A percentile compares a stretch with the other conserved stretches of the same genome.
Evolutionary conservation across 116 monocot species (phyloP).

Genomic region (Papilionanthe hybrid): DNA sequence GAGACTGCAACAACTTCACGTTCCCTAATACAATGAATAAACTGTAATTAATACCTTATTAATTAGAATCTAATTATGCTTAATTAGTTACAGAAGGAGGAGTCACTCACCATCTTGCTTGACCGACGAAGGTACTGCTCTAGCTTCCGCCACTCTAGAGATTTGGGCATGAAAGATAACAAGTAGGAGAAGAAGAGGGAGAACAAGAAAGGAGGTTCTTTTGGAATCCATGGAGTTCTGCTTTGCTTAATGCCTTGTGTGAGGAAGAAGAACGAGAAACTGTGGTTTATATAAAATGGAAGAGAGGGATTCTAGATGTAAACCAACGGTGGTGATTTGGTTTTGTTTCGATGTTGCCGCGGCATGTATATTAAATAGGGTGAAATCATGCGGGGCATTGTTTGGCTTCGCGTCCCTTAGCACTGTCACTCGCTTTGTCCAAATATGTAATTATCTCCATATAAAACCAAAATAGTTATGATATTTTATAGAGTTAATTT

Average conservation of each 20-base stretch:
- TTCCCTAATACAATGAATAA: conserved; percentile 13
- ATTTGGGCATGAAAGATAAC: conserved; percentile 3
- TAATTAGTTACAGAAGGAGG: background rate
- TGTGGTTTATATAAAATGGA: background rate
- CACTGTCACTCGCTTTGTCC: too few species aligned
- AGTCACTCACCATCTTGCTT: conserved; percentile 16
- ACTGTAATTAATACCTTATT: background rate
- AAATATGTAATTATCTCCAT: too few species aligned
- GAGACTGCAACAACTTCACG: conserved; percentile 23
- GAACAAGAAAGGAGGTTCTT: conserved; percentile 1
- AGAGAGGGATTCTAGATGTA: background rate
- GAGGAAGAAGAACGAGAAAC: background rate
- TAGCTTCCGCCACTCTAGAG: conserved; percentile 17
- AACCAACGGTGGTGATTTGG: background rate
- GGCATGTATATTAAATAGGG: too few species aligned
- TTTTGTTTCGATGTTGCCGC: background rate
- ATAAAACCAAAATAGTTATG: too few species aligned
- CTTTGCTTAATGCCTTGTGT: background rate
- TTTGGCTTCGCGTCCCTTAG: too few species aligned
- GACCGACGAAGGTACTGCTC: conserved; percentile 18
- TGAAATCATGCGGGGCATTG: too few species aligned
- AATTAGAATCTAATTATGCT: background rate
- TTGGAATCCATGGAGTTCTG: conserved; percentile 15
- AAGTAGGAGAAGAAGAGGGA: conserved; percentile 10
- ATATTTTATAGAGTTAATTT: too few species aligned